These are phyloP conservation scores for Crataegus laevigata DNA, from an alignment of 306 rosid genomes.

Conservation along the genomic window DNA sequence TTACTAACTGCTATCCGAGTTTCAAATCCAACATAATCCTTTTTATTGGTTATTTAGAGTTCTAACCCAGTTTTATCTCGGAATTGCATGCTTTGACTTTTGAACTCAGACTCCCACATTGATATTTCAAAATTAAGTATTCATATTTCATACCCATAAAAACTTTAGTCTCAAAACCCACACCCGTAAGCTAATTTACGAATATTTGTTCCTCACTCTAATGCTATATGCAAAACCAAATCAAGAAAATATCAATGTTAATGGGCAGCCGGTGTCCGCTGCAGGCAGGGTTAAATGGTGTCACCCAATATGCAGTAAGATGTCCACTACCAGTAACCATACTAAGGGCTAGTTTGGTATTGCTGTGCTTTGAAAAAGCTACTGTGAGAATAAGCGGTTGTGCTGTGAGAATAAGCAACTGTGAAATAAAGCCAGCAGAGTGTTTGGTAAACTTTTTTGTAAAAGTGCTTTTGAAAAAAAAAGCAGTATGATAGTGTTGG, in stretches of 20 bases:
- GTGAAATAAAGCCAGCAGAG: no score
- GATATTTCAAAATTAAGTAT: neutral
- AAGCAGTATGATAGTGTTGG: no score
- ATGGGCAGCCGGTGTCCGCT: neutral
- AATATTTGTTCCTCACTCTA: neutral
- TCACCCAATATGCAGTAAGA: neutral
- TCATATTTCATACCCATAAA: neutral
- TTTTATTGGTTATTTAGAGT: neutral
- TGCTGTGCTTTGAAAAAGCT: no score
- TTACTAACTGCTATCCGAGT: neutral
- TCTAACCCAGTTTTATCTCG: neutral
- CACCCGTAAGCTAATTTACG: neutral
- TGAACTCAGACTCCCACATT: neutral
- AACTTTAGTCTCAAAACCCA: neutral
- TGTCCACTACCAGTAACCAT: neutral
- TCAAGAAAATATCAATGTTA: neutral
- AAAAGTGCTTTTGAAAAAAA: no score
- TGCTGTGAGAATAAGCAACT: no score
- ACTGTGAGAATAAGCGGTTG: no score
- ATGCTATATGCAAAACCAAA: neutral
- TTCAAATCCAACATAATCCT: neutral
- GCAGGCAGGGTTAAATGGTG: neutral
- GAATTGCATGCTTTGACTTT: neutral
- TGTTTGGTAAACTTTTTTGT: no score
- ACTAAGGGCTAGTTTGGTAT: no score